A percentile compares a stretch with the other conserved stretches of the same genome.
Evolutionary conservation across 106 monocot species (phyloP).

Genomic region (Acanthochlamys bracteata): DNA sequence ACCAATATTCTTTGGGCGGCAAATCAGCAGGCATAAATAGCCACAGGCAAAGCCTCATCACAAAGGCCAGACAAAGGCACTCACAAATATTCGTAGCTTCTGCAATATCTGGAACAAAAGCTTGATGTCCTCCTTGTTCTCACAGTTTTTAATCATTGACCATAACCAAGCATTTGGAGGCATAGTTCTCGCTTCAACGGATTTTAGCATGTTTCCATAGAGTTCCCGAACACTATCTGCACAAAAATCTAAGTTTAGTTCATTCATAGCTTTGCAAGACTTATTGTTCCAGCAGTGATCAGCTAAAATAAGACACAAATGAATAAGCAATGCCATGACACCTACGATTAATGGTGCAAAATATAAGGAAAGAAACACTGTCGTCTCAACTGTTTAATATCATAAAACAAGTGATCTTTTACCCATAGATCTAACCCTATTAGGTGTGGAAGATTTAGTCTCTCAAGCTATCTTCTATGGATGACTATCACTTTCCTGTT

Average conservation of each 20-base stretch:
- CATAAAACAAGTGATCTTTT: too few species aligned
- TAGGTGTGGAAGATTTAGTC: too few species aligned
- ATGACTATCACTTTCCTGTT: too few species aligned
- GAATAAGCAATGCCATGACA: too few species aligned
- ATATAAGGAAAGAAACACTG: too few species aligned
- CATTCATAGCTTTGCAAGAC: background rate
- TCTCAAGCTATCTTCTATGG: too few species aligned
- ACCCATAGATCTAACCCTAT: too few species aligned
- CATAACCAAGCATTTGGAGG: conserved; percentile 93
- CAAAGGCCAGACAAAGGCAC: conserved; percentile 8
- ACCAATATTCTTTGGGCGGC: too few species aligned
- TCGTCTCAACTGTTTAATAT: too few species aligned
- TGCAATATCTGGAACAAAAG: conserved; percentile 77
- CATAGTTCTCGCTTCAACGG: conserved; percentile 69
- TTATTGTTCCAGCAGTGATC: background rate
- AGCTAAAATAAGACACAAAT: background rate
- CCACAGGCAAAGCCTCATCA: too few species aligned
- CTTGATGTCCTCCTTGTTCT: conserved; percentile 61
- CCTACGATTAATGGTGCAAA: too few species aligned
- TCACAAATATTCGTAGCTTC: conserved; percentile 83
- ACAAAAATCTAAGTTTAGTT: background rate
- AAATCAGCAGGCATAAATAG: too few species aligned
- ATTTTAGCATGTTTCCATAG: conserved; percentile 60
- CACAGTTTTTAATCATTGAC: conserved; percentile 64
- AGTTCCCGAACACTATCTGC: conserved; percentile 58